Evolutionary conservation across 805 yeast species (phyloP).

Genomic region (Vanderwaltozyma yarrowii): DNA sequence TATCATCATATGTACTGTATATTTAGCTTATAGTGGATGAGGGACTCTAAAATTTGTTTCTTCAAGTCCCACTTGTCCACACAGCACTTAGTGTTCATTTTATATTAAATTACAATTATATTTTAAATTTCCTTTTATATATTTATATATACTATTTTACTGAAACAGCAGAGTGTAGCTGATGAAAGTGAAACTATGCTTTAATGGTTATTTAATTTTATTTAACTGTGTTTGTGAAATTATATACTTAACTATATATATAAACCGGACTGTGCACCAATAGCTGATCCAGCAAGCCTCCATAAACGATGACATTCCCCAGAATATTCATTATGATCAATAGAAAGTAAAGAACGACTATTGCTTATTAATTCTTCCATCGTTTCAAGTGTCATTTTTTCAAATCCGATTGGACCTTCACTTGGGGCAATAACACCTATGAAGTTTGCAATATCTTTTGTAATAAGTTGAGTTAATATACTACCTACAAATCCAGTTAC

Average conservation of each 20-base stretch:
- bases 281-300: constrained; percentile 22
- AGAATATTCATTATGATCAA: constrained; percentile 8
- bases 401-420: constrained; percentile 55
- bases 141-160: neutral
- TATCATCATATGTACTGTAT: constrained; percentile 18
- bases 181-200: too few species aligned
- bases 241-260: constrained; percentile 11
- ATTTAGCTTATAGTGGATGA: constrained; percentile 15
- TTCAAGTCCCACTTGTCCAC: neutral
- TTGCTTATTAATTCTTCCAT: constrained; percentile 25
- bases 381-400: constrained; percentile 32
- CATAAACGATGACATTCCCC: constrained; percentile 23
- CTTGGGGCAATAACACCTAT: constrained; percentile 31
- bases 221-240: too few species aligned
- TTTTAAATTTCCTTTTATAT: neutral
- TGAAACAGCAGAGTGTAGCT: neutral
- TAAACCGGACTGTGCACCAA: constrained; percentile 26
- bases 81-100: constrained; percentile 4
- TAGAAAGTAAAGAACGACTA: too few species aligned
- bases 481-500: constrained; percentile 48
- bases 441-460: constrained; percentile 8
- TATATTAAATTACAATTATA: constrained; percentile 3
- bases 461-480: constrained; percentile 25
- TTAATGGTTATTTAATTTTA: too few species aligned
- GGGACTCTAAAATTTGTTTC: neutral